phyloP scores from a whole-genome alignment of 2,329 filamentous ascomycete genomes.

The Exophiala xenobiotica region DNA sequence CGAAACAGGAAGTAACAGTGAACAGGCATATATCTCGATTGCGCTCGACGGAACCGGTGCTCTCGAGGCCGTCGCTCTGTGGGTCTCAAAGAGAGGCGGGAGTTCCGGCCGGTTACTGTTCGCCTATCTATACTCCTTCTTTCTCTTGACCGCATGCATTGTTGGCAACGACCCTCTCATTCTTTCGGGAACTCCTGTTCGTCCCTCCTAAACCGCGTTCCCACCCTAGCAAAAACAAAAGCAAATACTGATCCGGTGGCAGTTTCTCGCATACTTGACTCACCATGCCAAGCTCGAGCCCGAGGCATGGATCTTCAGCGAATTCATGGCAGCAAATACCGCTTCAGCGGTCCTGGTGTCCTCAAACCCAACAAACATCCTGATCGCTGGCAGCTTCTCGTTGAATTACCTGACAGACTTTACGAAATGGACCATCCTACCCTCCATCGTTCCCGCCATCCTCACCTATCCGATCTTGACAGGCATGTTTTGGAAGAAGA shows the following conservation, averaged over 20 bases:
- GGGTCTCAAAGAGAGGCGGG: conserved; percentile 29
- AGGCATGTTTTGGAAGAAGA: conserved; percentile 30
- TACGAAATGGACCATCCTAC: conserved; percentile 32
- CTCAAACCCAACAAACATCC: conserved; percentile 64
- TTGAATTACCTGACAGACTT: conserved; percentile 31
- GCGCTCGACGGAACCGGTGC: conserved; percentile 31
- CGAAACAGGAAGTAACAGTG: neutral
- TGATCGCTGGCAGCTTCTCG: conserved; percentile 30
- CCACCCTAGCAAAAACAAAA: neutral
- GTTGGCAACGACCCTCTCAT: conserved; percentile 31
- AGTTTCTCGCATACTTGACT: conserved; percentile 31
- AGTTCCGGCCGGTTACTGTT: conserved; percentile 29
- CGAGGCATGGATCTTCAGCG: conserved; percentile 30
- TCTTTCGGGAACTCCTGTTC: conserved; percentile 28
- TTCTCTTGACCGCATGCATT: conserved; percentile 29
- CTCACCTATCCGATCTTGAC: conserved; percentile 29
- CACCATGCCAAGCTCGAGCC: conserved; percentile 28
- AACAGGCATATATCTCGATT: conserved; percentile 30
- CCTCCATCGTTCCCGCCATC: conserved; percentile 28
- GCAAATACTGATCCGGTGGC: neutral
- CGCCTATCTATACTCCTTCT: conserved; percentile 30
- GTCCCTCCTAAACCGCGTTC: too few species aligned
- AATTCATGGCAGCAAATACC: conserved; percentile 49
- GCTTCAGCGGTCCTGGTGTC: conserved; percentile 74
- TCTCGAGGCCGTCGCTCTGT: conserved; percentile 29